Conservation (phyloP, 2,329 filamentous ascomycete species). For the Microdochium paspali region DNA sequence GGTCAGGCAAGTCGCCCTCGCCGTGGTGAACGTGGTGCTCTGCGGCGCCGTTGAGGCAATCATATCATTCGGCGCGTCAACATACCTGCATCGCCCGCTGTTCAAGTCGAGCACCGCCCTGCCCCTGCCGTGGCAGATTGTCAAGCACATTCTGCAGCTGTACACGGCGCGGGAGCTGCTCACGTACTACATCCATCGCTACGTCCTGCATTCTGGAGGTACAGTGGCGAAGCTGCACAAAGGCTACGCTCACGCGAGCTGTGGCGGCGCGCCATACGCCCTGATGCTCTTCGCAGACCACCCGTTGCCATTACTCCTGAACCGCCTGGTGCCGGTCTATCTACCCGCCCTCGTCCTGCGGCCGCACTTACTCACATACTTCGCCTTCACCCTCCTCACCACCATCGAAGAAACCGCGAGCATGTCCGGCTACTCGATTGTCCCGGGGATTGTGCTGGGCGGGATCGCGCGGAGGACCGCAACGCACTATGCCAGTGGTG, state of each 20-base stretch:
- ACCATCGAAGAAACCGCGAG: constrained; percentile 59
- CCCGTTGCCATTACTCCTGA: constrained; percentile 52
- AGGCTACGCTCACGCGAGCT: constrained; percentile 40
- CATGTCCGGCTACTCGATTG: constrained; percentile 57
- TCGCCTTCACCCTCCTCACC: constrained; percentile 52
- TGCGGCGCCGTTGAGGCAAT: constrained; percentile 32
- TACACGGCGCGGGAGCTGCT: constrained; percentile 44
- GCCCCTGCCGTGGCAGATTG: constrained; percentile 42
- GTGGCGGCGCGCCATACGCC: constrained; percentile 45
- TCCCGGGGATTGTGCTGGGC: constrained; percentile 43
- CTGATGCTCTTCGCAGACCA: constrained; percentile 60
- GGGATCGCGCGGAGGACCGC: constrained; percentile 34
- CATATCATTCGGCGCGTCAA: constrained; percentile 25
- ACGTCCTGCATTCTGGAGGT: constrained; percentile 49
- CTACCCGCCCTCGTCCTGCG: constrained; percentile 55
- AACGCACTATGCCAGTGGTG: constrained; percentile 46
- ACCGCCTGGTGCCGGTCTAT: constrained; percentile 56
- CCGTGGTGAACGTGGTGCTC: constrained; percentile 34
- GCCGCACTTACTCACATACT: constrained; percentile 64
- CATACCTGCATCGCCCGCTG: constrained; percentile 25
- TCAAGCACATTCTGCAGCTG: constrained; percentile 36
- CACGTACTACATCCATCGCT: constrained; percentile 67
- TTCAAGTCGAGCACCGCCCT: constrained; percentile 39
- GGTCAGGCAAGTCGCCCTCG: constrained; percentile 27
- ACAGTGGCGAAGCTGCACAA: constrained; percentile 30